These are phyloP conservation scores for Nigrospora osmanthi DNA, from an alignment of 2,329 filamentous ascomycete genomes.

Conservation along the genomic window DNA sequence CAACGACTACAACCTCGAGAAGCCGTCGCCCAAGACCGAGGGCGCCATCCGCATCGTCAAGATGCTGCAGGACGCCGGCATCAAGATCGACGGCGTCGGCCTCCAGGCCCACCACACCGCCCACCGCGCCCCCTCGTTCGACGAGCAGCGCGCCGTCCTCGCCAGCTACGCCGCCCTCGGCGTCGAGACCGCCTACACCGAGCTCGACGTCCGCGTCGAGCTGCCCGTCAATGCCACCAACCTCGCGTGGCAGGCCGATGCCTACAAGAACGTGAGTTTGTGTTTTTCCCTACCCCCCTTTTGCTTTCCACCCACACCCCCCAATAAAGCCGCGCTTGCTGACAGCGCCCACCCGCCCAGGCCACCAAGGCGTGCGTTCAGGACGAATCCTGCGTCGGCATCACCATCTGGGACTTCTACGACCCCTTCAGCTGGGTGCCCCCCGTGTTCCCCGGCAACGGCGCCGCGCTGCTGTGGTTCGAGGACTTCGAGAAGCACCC, in stretches of 20 bases:
- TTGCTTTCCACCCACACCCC: neutral
- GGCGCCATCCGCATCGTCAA: conserved; percentile 25
- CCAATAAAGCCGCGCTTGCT: neutral
- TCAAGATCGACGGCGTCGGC: conserved; percentile 45
- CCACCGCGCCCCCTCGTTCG: conserved; percentile 28
- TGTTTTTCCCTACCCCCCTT: too few relatives aligned
- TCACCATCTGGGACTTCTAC: conserved; percentile 27
- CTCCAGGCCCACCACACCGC: conserved; percentile 42
- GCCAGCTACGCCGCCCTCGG: conserved; percentile 32
- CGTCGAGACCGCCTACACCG: conserved; percentile 45
- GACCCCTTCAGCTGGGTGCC: conserved; percentile 29
- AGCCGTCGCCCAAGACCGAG: conserved; percentile 24
- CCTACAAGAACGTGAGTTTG: conserved; percentile 16
- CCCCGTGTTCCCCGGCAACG: conserved; percentile 28
- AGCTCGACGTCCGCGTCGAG: conserved; percentile 41
- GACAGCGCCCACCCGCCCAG: neutral
- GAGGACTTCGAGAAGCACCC: conserved; percentile 32
- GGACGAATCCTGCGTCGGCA: conserved; percentile 19
- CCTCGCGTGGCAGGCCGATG: conserved; percentile 19
- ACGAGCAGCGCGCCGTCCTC: conserved; percentile 32
- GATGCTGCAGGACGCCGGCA: conserved; percentile 25
- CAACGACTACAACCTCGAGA: conserved; percentile 52
- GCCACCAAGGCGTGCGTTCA: conserved; percentile 20
- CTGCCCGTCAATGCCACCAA: conserved; percentile 18
- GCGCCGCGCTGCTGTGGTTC: conserved; percentile 33